A percentile compares a stretch with the other conserved stretches of the same genome.
Evolutionary conservation across 2,329 filamentous ascomycete genomes (phyloP).

Genomic region (Colletotrichum noveboracense): DNA sequence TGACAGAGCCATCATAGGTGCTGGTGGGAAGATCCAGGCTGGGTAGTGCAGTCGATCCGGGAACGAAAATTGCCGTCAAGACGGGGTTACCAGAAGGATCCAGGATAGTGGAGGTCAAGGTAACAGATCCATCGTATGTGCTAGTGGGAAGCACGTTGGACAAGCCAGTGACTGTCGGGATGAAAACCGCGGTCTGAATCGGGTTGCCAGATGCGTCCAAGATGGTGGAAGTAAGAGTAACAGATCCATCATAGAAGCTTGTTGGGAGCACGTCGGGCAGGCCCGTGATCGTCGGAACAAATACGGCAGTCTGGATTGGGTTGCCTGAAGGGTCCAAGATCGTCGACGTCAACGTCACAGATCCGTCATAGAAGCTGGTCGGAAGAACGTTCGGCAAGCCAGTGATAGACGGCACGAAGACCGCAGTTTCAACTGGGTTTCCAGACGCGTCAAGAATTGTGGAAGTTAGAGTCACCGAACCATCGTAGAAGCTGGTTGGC

Average conservation of each 20-base stretch:
- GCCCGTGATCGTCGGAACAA: not conserved
- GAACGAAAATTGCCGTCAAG: not conserved
- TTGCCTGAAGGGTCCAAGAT: not conserved
- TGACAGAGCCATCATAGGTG: not conserved
- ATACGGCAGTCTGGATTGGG: not conserved
- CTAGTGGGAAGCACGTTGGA: not conserved
- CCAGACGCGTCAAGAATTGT: not conserved
- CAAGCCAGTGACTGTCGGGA: not conserved
- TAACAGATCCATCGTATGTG: not conserved
- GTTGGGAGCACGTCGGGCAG: not conserved
- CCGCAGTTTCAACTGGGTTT: not conserved
- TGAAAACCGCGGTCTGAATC: not conserved
- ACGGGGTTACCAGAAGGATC: not conserved
- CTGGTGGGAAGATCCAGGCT: not conserved
- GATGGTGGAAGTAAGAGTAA: not conserved
- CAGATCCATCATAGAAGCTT: not conserved
- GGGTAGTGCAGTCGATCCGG: not conserved
- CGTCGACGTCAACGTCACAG: not conserved
- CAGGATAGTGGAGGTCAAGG: not conserved
- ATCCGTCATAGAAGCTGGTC: not conserved
- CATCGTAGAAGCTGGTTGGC: not conserved
- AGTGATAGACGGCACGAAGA: not conserved
- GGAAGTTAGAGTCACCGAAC: not conserved
- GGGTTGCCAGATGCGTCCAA: not conserved
- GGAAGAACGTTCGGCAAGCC: not conserved